Evolutionary conservation across 2,329 filamentous ascomycete genomes (phyloP), one percentile per base, ranked within the genome.

Genomic region (Ophiostoma tasmaniense): DNA sequence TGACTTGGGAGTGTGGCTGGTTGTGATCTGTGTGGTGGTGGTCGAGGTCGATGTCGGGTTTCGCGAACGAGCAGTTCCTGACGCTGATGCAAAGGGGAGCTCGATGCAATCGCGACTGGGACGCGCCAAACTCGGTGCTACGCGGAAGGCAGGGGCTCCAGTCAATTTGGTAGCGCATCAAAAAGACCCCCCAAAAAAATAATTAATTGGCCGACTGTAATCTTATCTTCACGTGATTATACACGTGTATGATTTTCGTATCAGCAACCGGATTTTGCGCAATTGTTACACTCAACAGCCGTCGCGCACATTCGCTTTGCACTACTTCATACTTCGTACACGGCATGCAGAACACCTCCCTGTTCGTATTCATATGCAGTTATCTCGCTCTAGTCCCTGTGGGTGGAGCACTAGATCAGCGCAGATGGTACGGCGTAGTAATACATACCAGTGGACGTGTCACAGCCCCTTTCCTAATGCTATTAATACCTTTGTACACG

Each of bases 81-180:
- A 11, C 61, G 61, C 39, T n/a, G 61, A 39, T 64, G 61, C 61
- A 64, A 64, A 64, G 17, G 61, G 28, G 39, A 42, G n/a, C 52
- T n/a, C 39, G 42, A 33, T 37, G 42, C 45, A 52, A 55, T 62
- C 61, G 55, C 66, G 66, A 67, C 66, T 50, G 37, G 17, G 66
- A 67, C 66, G 66, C 66, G 66, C 66, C 22, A 37, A 25, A 39
- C 37, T 25, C 61, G 20, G 55, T 37, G 17, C 20, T 64, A 64
- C 61, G 61, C 61, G 61, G n/a, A 25, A 61, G 55, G 50, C 50
- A 62, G 25, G 28, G 30, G 42, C 7, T 4, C 28, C 17, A 30
- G 28, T 11, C 33, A 64, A 35, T 64, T 37, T 64, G 33, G 30
- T 20, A 30, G 59, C 59, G 59, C 20, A 35, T 35, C 13, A 20